Evolutionary conservation across 805 yeast genomes (phyloP).

Genomic region (Diddensiella transvaalensis): DNA sequence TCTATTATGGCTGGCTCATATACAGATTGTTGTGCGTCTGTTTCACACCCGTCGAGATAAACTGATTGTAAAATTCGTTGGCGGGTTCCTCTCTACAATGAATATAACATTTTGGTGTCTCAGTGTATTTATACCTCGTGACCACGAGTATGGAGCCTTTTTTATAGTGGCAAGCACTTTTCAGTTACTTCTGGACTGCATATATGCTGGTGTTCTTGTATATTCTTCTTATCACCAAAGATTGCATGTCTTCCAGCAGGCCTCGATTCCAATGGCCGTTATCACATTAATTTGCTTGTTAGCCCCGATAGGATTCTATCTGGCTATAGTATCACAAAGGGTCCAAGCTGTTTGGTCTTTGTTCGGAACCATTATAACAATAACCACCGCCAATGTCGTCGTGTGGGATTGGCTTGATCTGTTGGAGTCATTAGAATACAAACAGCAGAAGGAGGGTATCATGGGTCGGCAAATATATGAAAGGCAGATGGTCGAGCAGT

Average conservation of each 20-base stretch:
- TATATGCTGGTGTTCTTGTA: neutral
- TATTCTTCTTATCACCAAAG: constrained; percentile 38
- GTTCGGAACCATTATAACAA: constrained; percentile 43
- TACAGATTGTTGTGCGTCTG: constrained; percentile 45
- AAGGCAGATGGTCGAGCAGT: constrained; percentile 22
- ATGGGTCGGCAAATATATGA: constrained; percentile 59
- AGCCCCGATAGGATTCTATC: constrained; percentile 37
- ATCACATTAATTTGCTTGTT: constrained; percentile 41
- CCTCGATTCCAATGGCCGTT: constrained; percentile 47
- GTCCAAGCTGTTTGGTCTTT: constrained; percentile 47
- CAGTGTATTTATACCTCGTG: constrained; percentile 5
- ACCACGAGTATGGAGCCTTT: constrained; percentile 20
- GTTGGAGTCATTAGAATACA: constrained; percentile 47
- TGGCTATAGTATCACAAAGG: constrained; percentile 38
- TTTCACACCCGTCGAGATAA: constrained; percentile 36
- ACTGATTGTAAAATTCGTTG: constrained; percentile 33
- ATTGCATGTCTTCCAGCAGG: constrained; percentile 44
- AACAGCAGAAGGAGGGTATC: constrained; percentile 52
- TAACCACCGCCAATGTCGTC: constrained; percentile 48
- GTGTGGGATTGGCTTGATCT: constrained; percentile 67
- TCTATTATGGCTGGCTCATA: constrained; percentile 51
- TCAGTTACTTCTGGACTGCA: neutral
- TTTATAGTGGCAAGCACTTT: constrained; percentile 30
- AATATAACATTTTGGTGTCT: constrained; percentile 30
- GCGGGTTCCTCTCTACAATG: constrained; percentile 33